phyloP scores from a whole-genome alignment of 2,329 filamentous ascomycete genomes.

The Penicillium corylophilum region DNA sequence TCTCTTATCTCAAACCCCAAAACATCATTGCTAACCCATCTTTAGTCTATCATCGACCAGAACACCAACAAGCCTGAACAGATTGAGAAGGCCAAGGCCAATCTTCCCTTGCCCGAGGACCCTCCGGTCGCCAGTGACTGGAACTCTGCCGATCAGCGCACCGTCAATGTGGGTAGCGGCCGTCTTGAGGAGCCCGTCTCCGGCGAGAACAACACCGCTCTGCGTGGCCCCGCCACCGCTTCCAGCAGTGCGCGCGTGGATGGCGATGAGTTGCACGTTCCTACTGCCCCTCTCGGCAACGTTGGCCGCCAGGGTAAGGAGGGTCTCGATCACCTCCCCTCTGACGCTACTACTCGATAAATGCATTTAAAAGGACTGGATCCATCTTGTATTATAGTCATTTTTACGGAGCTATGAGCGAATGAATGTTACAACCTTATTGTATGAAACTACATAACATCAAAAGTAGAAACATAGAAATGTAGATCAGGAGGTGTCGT shows the following conservation, averaged over 20 bases:
- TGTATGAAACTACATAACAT: neutral
- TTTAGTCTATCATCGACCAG: slow-evolving; percentile 41
- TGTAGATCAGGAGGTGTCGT: neutral
- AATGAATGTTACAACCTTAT: slow-evolving; percentile 6
- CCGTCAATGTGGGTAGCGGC: slow-evolving; percentile 69
- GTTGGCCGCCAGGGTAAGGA: slow-evolving; percentile 66
- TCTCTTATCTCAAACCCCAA: no score
- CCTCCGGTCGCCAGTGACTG: slow-evolving; percentile 75
- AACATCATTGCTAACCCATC: neutral
- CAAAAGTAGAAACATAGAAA: neutral
- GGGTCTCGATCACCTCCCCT: slow-evolving; percentile 55
- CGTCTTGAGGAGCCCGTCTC: slow-evolving; percentile 55
- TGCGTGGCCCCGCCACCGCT: slow-evolving; percentile 61
- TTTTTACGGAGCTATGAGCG: slow-evolving; percentile 18
- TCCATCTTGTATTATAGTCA: slow-evolving; percentile 20
- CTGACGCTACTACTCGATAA: slow-evolving; percentile 58
- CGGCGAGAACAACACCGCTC: slow-evolving; percentile 47
- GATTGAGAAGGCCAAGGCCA: slow-evolving; percentile 67
- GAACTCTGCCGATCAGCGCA: slow-evolving; percentile 68
- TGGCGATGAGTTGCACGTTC: slow-evolving; percentile 56
- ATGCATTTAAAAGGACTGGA: slow-evolving; percentile 31
- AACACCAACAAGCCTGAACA: slow-evolving; percentile 58
- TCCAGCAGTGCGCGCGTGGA: slow-evolving; percentile 51
- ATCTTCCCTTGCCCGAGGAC: slow-evolving; percentile 76
- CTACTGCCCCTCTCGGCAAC: slow-evolving; percentile 42